Evolutionary conservation across 2,329 filamentous ascomycete species (phyloP).

Genomic region (Apiospora sp.): DNA sequence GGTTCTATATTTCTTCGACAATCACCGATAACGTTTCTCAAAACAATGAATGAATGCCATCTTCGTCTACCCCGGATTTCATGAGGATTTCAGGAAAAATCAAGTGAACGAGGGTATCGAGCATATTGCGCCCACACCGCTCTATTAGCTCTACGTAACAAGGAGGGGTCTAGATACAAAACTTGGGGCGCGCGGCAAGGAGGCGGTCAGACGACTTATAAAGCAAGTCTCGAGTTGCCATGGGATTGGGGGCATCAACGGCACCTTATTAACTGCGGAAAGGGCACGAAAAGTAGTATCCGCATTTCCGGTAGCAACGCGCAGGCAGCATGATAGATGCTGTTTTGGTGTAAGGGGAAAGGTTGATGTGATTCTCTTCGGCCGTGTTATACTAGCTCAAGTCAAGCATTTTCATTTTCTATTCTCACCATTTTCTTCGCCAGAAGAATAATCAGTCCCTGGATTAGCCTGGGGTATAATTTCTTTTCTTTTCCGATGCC

Average conservation of each 20-base stretch:
- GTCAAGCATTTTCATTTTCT: constrained; percentile 38
- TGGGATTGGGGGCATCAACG: constrained; percentile 11
- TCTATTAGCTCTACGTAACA: constrained; percentile 10
- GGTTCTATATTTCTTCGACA: constrained; percentile 17
- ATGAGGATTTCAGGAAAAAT: constrained; percentile 19
- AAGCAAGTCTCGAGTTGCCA: constrained; percentile 11
- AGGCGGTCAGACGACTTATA: not conserved
- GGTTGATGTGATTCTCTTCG: constrained; percentile 37
- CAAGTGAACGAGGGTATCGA: constrained; percentile 2
- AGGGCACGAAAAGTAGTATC: constrained; percentile 13
- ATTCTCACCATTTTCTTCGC: constrained; percentile 35
- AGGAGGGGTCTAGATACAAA: constrained; percentile 13
- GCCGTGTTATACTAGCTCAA: constrained; percentile 41
- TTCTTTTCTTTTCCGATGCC: not conserved
- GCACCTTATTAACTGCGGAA: not conserved
- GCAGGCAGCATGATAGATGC: constrained; percentile 14
- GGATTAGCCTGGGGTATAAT: not conserved
- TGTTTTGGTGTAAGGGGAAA: constrained; percentile 18
- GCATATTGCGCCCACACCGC: not conserved
- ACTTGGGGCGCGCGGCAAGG: constrained; percentile 3
- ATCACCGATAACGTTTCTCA: constrained; percentile 14
- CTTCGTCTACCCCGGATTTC: constrained; percentile 19
- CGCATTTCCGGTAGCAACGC: constrained; percentile 6
- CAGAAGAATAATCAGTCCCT: constrained; percentile 1
- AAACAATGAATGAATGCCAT: constrained; percentile 22